Base-by-base conservation (phyloP, 768 basidiomycete species). In the Artomyces pyxidatus region DNA sequence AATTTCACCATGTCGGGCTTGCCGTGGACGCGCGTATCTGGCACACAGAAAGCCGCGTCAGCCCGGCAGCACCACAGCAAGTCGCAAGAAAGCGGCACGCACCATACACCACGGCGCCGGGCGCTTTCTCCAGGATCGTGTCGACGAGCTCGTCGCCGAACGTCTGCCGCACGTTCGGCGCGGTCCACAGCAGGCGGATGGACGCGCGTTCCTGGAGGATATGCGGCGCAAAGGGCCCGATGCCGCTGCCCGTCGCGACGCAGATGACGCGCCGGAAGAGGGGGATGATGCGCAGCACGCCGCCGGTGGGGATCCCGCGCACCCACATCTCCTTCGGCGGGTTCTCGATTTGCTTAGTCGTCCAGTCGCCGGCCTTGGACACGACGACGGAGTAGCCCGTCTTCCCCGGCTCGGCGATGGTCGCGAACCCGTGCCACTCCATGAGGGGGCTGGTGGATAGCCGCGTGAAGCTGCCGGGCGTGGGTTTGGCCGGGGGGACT, bases 101-200 rank as follows among this genome's bases (percentile, higher is more conserved):
- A 78, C 77, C 76, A 57, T 80, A 80, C 22, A 80, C 66, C 22
- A 79, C 75, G 3, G 78, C 77, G 46, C 68, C 72, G n/a, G 78
- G 78, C 19, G 70, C 68, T 1, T 74, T 73, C n/a, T 64, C 69
- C 21, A 80, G 60, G 48, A 83, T 74, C 8, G 70, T 58, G 58
- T 80, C 77, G 1, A 81, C 79, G 11, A 83, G 65, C 45, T 77
- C 69, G 60, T 81, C 70, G 23, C 80, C 80, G 57, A 81, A 83
- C 12, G 80, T 83, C 62, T 76, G 66, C 16, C 78, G 71, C 37
- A 79, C 77, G 53, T 78, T 73, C 2, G 78, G 80, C 14, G 78
- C 74, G 0, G 78, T 79, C 80, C 80, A 81, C n/a, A 83, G 68
- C 26, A 81, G 68, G 16, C 72, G 69, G 42, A 76, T 76, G 4